Evolutionary conservation across 176 grass and related monocot species (phyloP), one percentile per base, ranked within the genome.

Genomic region (Ensete ventricosum): DNA sequence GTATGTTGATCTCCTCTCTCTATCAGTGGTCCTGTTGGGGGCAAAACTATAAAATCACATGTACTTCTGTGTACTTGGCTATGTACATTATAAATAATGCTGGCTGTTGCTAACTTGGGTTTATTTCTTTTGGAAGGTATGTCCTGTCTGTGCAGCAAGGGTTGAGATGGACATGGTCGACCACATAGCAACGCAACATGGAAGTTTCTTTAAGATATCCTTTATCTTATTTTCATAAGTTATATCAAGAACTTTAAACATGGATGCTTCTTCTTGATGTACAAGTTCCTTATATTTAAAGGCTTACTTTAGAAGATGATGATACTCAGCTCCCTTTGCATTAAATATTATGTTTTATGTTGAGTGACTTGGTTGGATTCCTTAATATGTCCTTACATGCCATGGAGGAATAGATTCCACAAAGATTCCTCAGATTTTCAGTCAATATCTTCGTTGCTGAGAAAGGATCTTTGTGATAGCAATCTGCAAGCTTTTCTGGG

Each of bases 151-250:
- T 62, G 59, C 43, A 65, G 17, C 59, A 64, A 50, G 58, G n/a
- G 60, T 77, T 77, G 74, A 12, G 27, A 52, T 65, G 58, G 59
- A 77, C 59, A 64, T 77, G 59, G 48, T 77, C 26, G 59, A 59
- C 11, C 74, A 76, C 55, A 64, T 76, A 76, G 58, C 34, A 24
- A 24, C 64, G 29, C 57, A 76, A 14, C 74, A 76, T 52, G 58
- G 43, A 8, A 51, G n/a, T 64, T 76, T 59, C 29, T 76, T 76
- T 64, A 76, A 76, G 74, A 64, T 76, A 76, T 76, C 74, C 48
- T 62, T 52, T 62, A 21, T 62, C 62, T 8, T 62, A 14, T 20
- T 62, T 10, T 1, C 29, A 66, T 27, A 34, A 34, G 12, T 43
- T 67, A 9, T n/a, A 11, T 14, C 20, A 16, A 67, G 25, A 68